A percentile compares a stretch with the other conserved stretches of the same genome.
These are phyloP conservation scores for Calonectria pseudoturangicola DNA, from an alignment of 2,329 filamentous ascomycete genomes.

Conservation along the genomic window DNA sequence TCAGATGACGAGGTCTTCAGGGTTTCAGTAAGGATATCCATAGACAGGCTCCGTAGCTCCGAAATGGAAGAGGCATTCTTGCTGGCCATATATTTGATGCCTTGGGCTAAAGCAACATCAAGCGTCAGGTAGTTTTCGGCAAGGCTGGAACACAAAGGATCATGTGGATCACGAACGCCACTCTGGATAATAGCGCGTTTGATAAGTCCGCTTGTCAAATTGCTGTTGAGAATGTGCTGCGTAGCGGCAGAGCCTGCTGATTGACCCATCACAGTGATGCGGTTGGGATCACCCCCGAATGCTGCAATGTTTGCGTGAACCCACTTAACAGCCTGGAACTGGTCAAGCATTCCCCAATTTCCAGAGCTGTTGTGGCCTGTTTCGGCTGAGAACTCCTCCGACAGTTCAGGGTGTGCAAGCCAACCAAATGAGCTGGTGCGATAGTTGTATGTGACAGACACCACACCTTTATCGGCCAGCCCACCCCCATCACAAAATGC, in stretches of 20 bases:
- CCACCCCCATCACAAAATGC: slow-evolving; percentile 9
- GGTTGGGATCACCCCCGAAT: slow-evolving; percentile 34
- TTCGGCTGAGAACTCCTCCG: background rate
- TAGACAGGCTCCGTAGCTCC: slow-evolving; percentile 15
- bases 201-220: slow-evolving; percentile 31
- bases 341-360: slow-evolving; percentile 33
- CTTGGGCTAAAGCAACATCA: background rate
- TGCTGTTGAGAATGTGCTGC: slow-evolving; percentile 37
- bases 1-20: slow-evolving; percentile 4
- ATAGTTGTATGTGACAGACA: slow-evolving; percentile 35
- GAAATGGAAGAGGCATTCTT: slow-evolving; percentile 1
- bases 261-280: slow-evolving; percentile 30
- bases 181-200: slow-evolving; percentile 31
- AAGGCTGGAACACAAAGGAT: slow-evolving; percentile 3
- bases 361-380: slow-evolving; percentile 9
- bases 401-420: slow-evolving; percentile 21
- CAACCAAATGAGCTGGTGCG: slow-evolving; percentile 26
- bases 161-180: slow-evolving; percentile 34
- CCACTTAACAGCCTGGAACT: slow-evolving; percentile 30
- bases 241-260: slow-evolving; percentile 24
- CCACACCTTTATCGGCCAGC: slow-evolving; percentile 20
- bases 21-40: background rate
- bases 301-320: slow-evolving; percentile 26
- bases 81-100: background rate
- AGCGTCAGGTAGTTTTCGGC: slow-evolving; percentile 18